Evolutionary conservation across 2,329 filamentous ascomycete species (phyloP).

Genomic region (Trichoderma pleuroti): DNA sequence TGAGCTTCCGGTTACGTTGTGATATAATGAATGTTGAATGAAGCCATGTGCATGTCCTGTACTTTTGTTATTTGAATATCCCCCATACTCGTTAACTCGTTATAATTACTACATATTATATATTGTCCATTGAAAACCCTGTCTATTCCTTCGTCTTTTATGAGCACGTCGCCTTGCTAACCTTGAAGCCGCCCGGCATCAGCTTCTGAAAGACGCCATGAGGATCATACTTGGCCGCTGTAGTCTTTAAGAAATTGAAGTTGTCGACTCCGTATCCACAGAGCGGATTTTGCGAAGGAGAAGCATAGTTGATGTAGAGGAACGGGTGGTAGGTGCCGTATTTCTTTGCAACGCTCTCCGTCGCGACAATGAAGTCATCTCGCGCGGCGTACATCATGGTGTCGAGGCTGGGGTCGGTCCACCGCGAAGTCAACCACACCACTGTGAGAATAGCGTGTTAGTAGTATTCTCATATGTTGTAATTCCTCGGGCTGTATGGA

Average conservation of each 20-base stretch:
- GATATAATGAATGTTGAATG: background rate
- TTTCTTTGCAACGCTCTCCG: constrained; percentile 7
- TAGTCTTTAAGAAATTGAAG: constrained; percentile 27
- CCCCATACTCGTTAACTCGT: background rate
- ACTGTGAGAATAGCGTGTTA: background rate
- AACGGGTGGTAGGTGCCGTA: constrained; percentile 17
- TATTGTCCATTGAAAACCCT: background rate
- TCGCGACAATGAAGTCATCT: background rate
- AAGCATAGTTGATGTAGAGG: constrained; percentile 44
- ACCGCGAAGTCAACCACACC: background rate
- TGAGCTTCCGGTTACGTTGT: background rate
- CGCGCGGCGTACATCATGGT: background rate
- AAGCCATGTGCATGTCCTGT: background rate
- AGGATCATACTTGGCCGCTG: constrained; percentile 34
- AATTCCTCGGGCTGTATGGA: background rate
- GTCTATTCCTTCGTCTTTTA: background rate
- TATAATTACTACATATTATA: background rate
- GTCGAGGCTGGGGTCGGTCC: background rate
- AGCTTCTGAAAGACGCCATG: constrained; percentile 33
- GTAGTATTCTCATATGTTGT: background rate
- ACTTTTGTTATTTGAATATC: background rate
- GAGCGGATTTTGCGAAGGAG: constrained; percentile 36
- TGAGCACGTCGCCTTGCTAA: constrained; percentile 12
- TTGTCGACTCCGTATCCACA: constrained; percentile 38
- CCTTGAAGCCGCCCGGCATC: constrained; percentile 30